Percentiles rank a stretch among this genome's conserved stretches.
Evolutionary conservation across 2,329 filamentous ascomycete genomes (phyloP).

Genomic region (Epichloe baconii): DNA sequence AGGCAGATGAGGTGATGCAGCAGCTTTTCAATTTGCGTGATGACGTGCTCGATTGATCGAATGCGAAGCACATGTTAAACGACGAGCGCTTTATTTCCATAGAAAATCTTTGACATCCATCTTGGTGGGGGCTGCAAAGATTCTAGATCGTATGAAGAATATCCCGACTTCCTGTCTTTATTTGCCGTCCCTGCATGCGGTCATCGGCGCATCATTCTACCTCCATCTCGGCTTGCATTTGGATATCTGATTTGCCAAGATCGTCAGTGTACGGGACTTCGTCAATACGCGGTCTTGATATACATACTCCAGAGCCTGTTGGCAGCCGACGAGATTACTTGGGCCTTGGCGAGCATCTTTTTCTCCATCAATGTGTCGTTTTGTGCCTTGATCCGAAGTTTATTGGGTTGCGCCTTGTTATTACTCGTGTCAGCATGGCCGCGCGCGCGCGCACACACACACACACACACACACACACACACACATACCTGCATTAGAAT

Average conservation of each 20-base stretch:
- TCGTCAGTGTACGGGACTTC: not conserved
- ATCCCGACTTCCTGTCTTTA: not conserved
- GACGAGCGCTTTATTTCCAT: too few species aligned
- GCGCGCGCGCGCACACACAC: not conserved
- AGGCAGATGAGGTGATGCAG: constrained; percentile 62
- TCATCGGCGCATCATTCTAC: constrained; percentile 20
- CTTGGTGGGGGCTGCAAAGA: too few species aligned
- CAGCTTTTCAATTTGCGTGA: constrained; percentile 69
- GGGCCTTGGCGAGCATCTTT: constrained; percentile 53
- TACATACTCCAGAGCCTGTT: constrained; percentile 55
- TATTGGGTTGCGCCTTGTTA: constrained; percentile 51
- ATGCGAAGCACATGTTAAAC: not conserved
- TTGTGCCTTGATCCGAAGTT: constrained; percentile 38
- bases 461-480: constrained; percentile 8
- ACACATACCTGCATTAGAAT: constrained; percentile 53
- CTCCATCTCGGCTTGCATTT: constrained; percentile 38
- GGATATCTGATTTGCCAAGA: constrained; percentile 23
- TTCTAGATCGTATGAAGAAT: not conserved
- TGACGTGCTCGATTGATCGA: constrained; percentile 39
- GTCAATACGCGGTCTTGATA: not conserved
- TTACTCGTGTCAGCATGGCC: constrained; percentile 1
- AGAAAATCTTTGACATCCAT: too few species aligned
- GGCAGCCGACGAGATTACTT: constrained; percentile 54
- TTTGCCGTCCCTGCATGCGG: not conserved
- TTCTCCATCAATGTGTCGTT: constrained; percentile 48